Conservation (phyloP, 2,329 filamentous ascomycete species). For the Exophiala aquamarina region DNA sequence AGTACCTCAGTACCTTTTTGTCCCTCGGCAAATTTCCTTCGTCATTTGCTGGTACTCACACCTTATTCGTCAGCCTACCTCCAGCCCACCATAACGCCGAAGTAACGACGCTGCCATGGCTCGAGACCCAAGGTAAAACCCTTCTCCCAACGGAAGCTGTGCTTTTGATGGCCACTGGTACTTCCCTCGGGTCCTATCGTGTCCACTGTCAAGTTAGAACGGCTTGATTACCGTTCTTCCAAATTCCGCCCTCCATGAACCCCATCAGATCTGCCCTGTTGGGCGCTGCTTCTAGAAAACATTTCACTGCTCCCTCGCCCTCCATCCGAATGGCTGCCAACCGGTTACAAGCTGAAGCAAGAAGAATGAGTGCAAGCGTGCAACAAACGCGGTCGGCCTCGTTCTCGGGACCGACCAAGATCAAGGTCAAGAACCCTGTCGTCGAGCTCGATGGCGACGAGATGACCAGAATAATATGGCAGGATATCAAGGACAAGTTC, state of each 20-base stretch:
- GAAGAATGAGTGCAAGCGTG: slow-evolving; percentile 11
- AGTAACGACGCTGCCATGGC: too few relatives aligned
- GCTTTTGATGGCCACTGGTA: too few relatives aligned
- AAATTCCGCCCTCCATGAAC: slow-evolving; percentile 12
- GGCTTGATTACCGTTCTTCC: slow-evolving; percentile 2
- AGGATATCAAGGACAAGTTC: slow-evolving; percentile 95
- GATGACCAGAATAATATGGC: slow-evolving; percentile 99
- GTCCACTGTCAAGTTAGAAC: too few relatives aligned
- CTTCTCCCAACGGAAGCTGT: neutral
- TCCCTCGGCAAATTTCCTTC: neutral
- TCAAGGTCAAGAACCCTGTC: slow-evolving; percentile 98
- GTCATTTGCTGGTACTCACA: neutral
- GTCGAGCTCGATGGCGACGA: slow-evolving; percentile 92
- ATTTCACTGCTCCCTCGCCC: slow-evolving; percentile 6
- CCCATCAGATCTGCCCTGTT: slow-evolving; percentile 20
- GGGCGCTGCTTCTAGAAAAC: slow-evolving; percentile 20
- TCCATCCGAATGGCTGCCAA: slow-evolving; percentile 19
- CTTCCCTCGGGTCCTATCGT: too few relatives aligned
- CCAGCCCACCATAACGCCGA: too few relatives aligned
- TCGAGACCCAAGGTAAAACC: neutral
- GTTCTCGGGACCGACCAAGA: slow-evolving; percentile 69
- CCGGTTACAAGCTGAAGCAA: slow-evolving; percentile 25
- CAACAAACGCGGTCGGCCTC: slow-evolving; percentile 47
- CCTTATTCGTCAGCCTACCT: neutral
- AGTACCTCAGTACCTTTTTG: neutral